A percentile compares a stretch with the other conserved stretches of the same genome.
phyloP scores from a whole-genome alignment of 2,329 filamentous ascomycete species.

The Bipolaris bicolor region DNA sequence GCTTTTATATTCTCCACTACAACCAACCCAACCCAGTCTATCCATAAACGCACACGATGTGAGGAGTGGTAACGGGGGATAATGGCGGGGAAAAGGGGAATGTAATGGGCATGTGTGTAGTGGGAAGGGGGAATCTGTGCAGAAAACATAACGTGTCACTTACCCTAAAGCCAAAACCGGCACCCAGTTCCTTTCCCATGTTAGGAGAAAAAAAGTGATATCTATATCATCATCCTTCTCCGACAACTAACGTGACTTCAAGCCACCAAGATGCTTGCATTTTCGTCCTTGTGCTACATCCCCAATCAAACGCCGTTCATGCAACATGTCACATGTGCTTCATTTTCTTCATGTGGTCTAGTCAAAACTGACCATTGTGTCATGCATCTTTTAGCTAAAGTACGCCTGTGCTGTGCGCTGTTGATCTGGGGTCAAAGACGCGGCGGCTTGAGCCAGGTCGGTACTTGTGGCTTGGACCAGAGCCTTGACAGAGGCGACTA shows the following conservation, averaged over 20 bases:
- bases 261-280: background rate
- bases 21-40: no score
- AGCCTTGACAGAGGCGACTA: constrained; percentile 78
- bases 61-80: no score
- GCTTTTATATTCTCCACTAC: no score
- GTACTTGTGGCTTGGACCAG: constrained; percentile 76
- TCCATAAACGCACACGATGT: no score
- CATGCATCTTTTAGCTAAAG: constrained; percentile 64
- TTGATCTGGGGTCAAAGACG: constrained; percentile 76
- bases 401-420: constrained; percentile 79
- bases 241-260: background rate
- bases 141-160: background rate
- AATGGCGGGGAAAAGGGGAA: no score
- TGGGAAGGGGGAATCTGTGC: background rate
- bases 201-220: background rate
- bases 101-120: no score
- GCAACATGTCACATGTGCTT: constrained; percentile 10
- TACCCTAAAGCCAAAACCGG: background rate
- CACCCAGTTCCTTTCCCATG: background rate
- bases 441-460: constrained; percentile 76
- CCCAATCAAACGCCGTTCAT: constrained; percentile 10
- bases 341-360: constrained; percentile 1
- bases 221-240: background rate
- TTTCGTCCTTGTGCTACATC: background rate
- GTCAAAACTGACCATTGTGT: background rate